Evolutionary conservation across 176 grass and related monocot genomes (phyloP).

Genomic region (Carex parvula): DNA sequence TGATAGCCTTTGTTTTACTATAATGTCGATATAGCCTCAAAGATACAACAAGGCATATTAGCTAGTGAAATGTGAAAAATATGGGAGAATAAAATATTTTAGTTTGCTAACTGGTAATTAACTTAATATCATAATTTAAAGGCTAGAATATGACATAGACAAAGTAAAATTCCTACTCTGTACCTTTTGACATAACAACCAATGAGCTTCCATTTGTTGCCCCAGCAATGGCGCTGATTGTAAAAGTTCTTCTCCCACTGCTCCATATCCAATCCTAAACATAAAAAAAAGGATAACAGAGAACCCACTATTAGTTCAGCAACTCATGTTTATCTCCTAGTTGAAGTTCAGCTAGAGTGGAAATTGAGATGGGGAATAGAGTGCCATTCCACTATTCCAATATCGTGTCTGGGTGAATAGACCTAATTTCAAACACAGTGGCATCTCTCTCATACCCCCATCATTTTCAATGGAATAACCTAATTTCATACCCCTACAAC

Average conservation of each 20-base stretch:
- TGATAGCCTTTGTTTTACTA: background rate
- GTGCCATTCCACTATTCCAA: background rate
- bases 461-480: background rate
- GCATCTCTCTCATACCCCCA: background rate
- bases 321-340: background rate
- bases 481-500: background rate
- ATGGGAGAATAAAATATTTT: background rate
- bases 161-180: background rate
- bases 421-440: background rate
- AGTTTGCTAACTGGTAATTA: background rate
- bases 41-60: background rate
- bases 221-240: constrained; percentile 92
- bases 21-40: background rate
- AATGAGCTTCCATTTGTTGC: constrained; percentile 88
- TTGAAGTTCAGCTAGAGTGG: background rate
- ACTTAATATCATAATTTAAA: background rate
- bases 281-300: constrained; percentile 18
- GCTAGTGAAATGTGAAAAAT: background rate
- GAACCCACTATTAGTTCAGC: constrained; percentile 20
- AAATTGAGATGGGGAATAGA: background rate
- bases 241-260: constrained; percentile 99
- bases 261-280: constrained; percentile 96
- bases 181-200: constrained; percentile 99
- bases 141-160: background rate
- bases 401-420: background rate